Conservation (phyloP, 345 rosid species). For the Citrus hindsii region DNA sequence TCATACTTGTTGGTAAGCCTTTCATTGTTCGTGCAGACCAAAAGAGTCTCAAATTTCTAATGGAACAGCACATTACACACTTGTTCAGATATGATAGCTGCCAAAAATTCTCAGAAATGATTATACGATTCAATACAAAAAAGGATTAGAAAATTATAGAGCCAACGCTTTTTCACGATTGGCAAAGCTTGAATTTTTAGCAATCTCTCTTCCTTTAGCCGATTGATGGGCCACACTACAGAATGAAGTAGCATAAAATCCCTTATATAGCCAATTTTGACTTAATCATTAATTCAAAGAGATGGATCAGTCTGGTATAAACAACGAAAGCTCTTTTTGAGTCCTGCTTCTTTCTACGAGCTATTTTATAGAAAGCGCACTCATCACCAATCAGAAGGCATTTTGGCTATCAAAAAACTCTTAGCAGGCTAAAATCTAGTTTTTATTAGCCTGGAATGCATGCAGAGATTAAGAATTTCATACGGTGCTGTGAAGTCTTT, state of each 20-base stretch:
- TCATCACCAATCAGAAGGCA: neutral
- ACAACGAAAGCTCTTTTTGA: too few species aligned
- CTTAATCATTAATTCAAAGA: neutral
- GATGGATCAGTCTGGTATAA: neutral
- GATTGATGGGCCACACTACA: neutral
- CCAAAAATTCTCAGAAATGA: neutral
- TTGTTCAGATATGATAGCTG: too few species aligned
- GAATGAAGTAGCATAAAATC: neutral
- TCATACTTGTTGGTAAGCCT: neutral
- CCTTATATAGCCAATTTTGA: neutral
- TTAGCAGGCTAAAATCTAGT: neutral
- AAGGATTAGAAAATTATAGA: too few species aligned
- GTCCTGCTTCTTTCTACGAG: neutral
- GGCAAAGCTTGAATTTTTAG: neutral
- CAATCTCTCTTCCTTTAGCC: neutral
- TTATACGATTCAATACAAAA: too few species aligned
- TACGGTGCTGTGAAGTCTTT: neutral
- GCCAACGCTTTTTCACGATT: neutral
- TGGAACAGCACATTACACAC: too few species aligned
- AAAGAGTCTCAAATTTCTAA: too few species aligned
- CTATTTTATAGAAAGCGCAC: neutral
- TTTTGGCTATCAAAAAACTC: neutral
- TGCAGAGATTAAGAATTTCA: too few species aligned
- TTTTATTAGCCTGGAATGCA: neutral
- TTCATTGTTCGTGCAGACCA: neutral